Base-by-base conservation (phyloP, 2,329 filamentous ascomycete genomes). In the Knoxdaviesia capensis region DNA sequence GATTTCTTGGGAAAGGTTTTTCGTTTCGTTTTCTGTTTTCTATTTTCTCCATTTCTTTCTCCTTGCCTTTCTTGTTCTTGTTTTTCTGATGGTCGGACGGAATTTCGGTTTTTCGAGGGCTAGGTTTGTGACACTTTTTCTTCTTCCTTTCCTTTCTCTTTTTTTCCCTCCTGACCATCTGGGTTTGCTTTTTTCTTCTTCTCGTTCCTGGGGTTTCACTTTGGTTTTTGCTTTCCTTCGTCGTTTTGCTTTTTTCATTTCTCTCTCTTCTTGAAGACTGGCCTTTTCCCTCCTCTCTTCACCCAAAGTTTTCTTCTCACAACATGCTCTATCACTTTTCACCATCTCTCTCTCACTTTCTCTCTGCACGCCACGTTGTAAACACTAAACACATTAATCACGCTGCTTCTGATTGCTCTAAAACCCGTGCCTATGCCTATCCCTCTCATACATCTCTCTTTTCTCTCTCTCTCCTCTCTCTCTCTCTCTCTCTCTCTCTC, bases 1-100 rank as follows among this genome's bases (percentile, higher is more conserved):
- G 36, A 37, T 34, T 33, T 33, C 39, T 43, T 32, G 11, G 41
- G 41, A 36, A 39, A 31, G 30, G n/a, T 40, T 35, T 40, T 28
- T 35, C 33, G 35, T 43, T 11, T n/a, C 31, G 31, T 28, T 20
- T 39, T 29, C 36, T 8, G 9, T 38, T 38, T 28, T 38, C 36
- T 28, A 10, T 38, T 4, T 31, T 36, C 40, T 30, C 9, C 4
- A 30, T 39, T 9, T 38, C 36, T 36, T 29, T 34, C 10, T 35
- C 39, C 20, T 20, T 20, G 20, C 6, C 8, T 29, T 38, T 11
- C 35, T 30, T 42, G 31, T 42, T 34, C 5, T 40, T 31, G n/a
- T 10, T 10, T 40, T 9, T 20, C 36, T 38, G 38, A 31, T 20
- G 30, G 10, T 38, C 41, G 41, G 38, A 34, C 28, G 31, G 36